These are phyloP conservation scores for Zopfochytrium polystomum DNA, from an alignment of 371 early-diverging fungal species.

Conservation along the genomic window DNA sequence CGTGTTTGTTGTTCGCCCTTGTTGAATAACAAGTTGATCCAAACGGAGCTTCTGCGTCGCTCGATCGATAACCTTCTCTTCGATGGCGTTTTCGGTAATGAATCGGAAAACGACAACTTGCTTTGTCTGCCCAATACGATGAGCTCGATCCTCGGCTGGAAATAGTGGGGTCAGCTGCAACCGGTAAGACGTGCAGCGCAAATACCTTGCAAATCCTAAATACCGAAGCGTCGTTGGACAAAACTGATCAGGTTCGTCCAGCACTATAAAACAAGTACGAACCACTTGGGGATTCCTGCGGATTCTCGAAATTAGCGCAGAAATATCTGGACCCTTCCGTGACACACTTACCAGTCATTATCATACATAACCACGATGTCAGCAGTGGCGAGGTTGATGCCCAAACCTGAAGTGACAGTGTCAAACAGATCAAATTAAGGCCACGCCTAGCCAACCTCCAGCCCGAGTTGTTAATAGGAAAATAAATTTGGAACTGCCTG, in stretches of 20 bases:
- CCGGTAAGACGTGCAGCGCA: conserved; percentile 24
- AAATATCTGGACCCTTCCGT: too few relatives aligned
- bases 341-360: conserved; percentile 99
- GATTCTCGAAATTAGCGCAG: too few relatives aligned
- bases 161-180: conserved; percentile 4
- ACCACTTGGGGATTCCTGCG: conserved; percentile 49
- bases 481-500: conserved; percentile 88
- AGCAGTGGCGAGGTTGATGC: conserved; percentile 97
- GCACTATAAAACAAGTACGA: conserved; percentile 3
- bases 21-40: conserved; percentile 98
- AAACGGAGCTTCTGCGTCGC: conserved; percentile 96
- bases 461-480: conserved; percentile 98
- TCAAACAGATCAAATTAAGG: not conserved
- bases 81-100: conserved; percentile 95
- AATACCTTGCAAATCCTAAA: conserved; percentile 35
- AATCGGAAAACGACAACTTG: conserved; percentile 97
- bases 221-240: too few relatives aligned
- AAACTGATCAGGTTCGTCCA: not conserved
- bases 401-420: conserved; percentile 53
- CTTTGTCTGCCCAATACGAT: conserved; percentile 99
- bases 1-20: conserved; percentile 62
- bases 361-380: conserved; percentile 98
- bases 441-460: conserved; percentile 66
- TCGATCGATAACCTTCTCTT: conserved; percentile 95
- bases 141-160: conserved; percentile 88